Conservation (phyloP, 257 asterid species). For the Scutellaria barbata region DNA sequence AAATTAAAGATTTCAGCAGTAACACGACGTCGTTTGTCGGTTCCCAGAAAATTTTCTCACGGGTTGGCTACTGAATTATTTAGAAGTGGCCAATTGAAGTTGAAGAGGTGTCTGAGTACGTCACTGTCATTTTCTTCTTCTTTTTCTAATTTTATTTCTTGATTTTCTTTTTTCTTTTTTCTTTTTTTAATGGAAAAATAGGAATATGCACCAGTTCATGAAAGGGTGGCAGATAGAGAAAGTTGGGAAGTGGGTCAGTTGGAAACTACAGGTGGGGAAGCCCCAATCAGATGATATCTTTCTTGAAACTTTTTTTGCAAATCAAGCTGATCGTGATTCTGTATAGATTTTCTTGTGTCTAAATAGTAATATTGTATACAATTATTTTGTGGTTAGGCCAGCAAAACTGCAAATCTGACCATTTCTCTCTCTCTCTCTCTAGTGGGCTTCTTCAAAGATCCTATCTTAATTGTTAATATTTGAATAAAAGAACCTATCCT, state of each 20-base stretch:
- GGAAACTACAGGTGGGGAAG: slow-evolving; percentile 48
- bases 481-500: too few species aligned
- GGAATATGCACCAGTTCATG: slow-evolving; percentile 61
- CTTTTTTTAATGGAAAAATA: slow-evolving; percentile 28
- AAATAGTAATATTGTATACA: slow-evolving; percentile 2
- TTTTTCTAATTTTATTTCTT: background rate
- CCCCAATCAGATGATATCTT: slow-evolving; percentile 18
- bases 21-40: too few species aligned
- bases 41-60: too few species aligned
- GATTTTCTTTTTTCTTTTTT: background rate
- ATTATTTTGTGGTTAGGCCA: slow-evolving; percentile 39
- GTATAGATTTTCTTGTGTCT: slow-evolving; percentile 25
- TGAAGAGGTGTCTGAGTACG: too few species aligned
- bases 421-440: slow-evolving; percentile 27
- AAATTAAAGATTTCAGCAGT: too few species aligned
- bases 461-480: too few species aligned
- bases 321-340: slow-evolving; percentile 11
- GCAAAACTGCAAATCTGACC: too few species aligned
- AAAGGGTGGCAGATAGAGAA: slow-evolving; percentile 52
- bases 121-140: background rate
- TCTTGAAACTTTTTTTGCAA: background rate
- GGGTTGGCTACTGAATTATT: too few species aligned
- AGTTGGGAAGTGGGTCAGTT: slow-evolving; percentile 57
- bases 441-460: slow-evolving; percentile 33
- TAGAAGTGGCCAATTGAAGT: too few species aligned